phyloP scores from a whole-genome alignment of 495 filamentous ascomycete genomes.

The Xylaria telfairii region DNA sequence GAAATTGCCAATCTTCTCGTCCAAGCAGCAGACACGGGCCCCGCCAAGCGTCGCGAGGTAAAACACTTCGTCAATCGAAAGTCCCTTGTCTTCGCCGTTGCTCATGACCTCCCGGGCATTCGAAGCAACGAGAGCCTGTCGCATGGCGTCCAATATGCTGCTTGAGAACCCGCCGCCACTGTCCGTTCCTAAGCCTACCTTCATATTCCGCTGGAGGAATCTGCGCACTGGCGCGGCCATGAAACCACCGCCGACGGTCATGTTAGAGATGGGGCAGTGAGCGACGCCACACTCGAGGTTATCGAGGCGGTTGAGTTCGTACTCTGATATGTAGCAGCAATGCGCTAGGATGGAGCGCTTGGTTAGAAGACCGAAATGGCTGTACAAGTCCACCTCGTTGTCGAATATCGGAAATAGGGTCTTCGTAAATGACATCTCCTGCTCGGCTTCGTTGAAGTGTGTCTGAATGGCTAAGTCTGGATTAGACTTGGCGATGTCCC shows the following conservation, averaged over 20 bases:
- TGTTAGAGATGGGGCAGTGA: conserved; percentile 69
- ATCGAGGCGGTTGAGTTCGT: conserved; percentile 57
- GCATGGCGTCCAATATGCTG: conserved; percentile 65
- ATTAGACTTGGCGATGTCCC: conserved; percentile 54
- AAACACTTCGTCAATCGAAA: conserved; percentile 62
- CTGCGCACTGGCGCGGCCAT: conserved; percentile 66
- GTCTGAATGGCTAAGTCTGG: conserved; percentile 66
- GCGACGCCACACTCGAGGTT: conserved; percentile 62
- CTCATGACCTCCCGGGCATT: conserved; percentile 59
- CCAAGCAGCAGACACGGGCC: conserved; percentile 64
- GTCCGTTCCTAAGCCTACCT: conserved; percentile 71
- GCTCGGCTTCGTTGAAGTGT: conserved; percentile 66
- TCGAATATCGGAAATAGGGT: conserved; percentile 59
- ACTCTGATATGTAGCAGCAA: conserved; percentile 63
- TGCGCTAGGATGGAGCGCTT: conserved; percentile 67
- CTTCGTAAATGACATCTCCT: conserved; percentile 59
- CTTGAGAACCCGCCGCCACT: conserved; percentile 68
- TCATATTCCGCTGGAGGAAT: conserved; percentile 62
- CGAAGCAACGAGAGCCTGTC: conserved; percentile 66
- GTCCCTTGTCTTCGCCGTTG: conserved; percentile 51
- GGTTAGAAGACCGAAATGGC: conserved; percentile 58
- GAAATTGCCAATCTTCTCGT: conserved; percentile 62
- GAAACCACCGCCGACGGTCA: conserved; percentile 64
- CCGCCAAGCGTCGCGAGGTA: conserved; percentile 69
- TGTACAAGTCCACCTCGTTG: conserved; percentile 63